These are phyloP conservation scores for Fragaria ananassa DNA, from an alignment of 306 rosid genomes.

Conservation along the genomic window DNA sequence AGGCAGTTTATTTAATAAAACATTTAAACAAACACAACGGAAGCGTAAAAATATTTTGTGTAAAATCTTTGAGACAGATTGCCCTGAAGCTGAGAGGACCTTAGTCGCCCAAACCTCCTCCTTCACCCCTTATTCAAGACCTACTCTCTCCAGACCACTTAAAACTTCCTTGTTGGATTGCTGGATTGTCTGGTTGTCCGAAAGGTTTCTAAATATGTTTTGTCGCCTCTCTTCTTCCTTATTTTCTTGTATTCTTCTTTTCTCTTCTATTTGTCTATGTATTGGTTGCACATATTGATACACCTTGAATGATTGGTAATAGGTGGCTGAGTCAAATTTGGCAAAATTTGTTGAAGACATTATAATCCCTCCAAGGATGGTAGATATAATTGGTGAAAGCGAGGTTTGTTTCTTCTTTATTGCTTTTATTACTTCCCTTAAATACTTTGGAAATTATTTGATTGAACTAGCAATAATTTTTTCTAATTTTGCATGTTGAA, in stretches of 20 bases:
- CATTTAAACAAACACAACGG: no score
- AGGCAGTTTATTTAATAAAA: no score
- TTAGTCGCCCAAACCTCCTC: background rate
- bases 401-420: slow-evolving; percentile 51
- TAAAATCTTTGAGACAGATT: background rate
- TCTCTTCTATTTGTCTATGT: background rate
- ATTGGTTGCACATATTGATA: slow-evolving; percentile 4
- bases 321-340: slow-evolving; percentile 93
- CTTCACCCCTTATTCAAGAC: background rate
- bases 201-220: background rate
- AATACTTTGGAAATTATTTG: background rate
- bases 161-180: background rate
- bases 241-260: background rate
- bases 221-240: background rate
- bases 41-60: no score
- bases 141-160: background rate
- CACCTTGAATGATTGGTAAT: slow-evolving; percentile 21
- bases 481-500: background rate
- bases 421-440: background rate
- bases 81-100: background rate
- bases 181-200: background rate
- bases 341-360: slow-evolving; percentile 97
- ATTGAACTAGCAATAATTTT: background rate
- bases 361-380: slow-evolving; percentile 96
- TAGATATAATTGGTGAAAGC: slow-evolving; percentile 83